Base-by-base conservation (phyloP, 352 stramenopile genomes). In the Peronospora destructor region DNA sequence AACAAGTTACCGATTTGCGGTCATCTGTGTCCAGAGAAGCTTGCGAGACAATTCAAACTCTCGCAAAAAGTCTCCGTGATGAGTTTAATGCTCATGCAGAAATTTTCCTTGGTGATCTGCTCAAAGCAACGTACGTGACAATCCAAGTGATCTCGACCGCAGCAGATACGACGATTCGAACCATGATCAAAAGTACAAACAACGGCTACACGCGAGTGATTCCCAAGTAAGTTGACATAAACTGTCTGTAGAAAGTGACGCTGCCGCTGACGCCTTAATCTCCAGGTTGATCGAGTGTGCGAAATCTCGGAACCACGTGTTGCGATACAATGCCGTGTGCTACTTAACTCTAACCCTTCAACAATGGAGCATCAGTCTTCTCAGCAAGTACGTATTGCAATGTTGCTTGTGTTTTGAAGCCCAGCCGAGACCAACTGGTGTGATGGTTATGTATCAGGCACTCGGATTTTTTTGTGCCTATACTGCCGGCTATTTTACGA, bases 121-220 rank as follows among this genome's bases (percentile, higher is more conserved):
- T 93, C 23, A 93, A 93, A 50, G 73, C 76, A 11, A 90, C 80
- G n/a, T 89, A 84, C 41, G 78, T 93, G n/a, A 93, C 80, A 19
- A 93, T 93, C 14, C 74, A 87, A 50, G 73, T 93, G 23, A 84
- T 93, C 25, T 90, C 83, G 16, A 89, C 77, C 5, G 53, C 83
- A 33, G 81, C 83, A 3, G 74, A 91, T 43, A 61, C 71, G 12
- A 87, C 67, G 1, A 82, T 93, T 44, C 76, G 74, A 43, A 71
- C 59, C 2, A 78, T 93, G n/a, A 79, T 93, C 26, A 61, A 83
- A 39, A 88, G 77, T 57, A 89, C 79, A 0, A 76, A 62, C 38
- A 84, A 72, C 38, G 83, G 83, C 10, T 93, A 88, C 56, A 57
- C 59, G 28, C 73, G 78, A 13, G 59, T 89, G 21, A 81, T 90